Evolutionary conservation across 176 grass and related monocot genomes (phyloP).

Genomic region (Bothriochloa decipiens): DNA sequence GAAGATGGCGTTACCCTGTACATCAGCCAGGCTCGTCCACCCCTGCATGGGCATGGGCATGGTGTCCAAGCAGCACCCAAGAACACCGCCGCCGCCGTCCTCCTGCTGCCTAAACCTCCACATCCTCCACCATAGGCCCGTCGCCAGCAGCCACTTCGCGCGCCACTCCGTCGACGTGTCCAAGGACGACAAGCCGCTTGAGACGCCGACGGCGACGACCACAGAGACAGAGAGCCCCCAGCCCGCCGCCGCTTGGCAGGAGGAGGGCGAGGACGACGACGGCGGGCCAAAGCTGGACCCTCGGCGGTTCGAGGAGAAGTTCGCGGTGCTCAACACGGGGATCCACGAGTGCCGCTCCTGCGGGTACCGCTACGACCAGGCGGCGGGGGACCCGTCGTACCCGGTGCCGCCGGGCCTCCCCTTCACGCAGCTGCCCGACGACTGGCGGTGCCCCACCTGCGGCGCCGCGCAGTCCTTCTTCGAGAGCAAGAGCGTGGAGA

Average conservation of each 20-base stretch:
- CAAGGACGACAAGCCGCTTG: conserved; percentile 79
- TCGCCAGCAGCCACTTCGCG: not conserved
- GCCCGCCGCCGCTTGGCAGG: not conserved
- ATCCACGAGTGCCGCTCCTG: conserved; percentile 90
- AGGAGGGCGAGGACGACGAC: conserved; percentile 2
- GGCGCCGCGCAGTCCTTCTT: conserved; percentile 85
- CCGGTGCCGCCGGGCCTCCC: conserved; percentile 76
- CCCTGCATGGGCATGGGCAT: conserved; percentile 21
- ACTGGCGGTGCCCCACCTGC: conserved; percentile 93
- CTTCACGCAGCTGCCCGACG: conserved; percentile 76
- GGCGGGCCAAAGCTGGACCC: conserved; percentile 53
- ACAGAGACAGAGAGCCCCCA: conserved; percentile 4
- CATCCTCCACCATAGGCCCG: conserved; percentile 22
- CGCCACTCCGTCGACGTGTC: conserved; percentile 72
- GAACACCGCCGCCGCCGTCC: not conserved
- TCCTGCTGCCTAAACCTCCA: conserved; percentile 23
- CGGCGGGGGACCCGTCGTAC: conserved; percentile 76
- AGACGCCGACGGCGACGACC: conserved; percentile 8
- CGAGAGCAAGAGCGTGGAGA: conserved; percentile 90
- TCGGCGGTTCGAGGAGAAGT: conserved; percentile 78
- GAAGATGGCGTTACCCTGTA: conserved; percentile 59
- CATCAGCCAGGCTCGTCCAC: conserved; percentile 42
- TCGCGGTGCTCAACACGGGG: conserved; percentile 89
- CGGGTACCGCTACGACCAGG: conserved; percentile 84
- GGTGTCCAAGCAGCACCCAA: conserved; percentile 27